Evolutionary conservation across 2,329 filamentous ascomycete species (phyloP), one percentile per base, ranked within the genome.

Genomic region (Trichothecium roseum): DNA sequence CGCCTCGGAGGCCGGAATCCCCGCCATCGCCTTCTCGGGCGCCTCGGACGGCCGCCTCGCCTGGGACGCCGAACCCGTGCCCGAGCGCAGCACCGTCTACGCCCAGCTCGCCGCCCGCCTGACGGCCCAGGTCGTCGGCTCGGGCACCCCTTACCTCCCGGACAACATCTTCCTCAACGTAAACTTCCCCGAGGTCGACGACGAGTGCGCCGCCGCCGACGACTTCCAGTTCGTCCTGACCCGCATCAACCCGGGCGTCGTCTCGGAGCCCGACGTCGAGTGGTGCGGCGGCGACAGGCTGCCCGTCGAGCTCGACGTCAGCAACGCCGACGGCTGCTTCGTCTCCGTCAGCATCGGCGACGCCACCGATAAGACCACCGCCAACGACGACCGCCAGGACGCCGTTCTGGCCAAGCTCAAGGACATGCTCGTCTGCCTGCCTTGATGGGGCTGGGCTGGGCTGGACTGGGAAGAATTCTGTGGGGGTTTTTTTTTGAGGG

Each of bases 21-120:
- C 80, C 0, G 72, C 71, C n/a, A 68, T 85, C 37, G 80, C 78
- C 13, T 84, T 84, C 57, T 77, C 72, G 0, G 79, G 78, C 5
- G 53, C 55, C 2, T 66, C 66, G 0, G 60, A 60, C 5, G 61
- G 62, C 12, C 63, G 57, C 18, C 67, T 69, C 1, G 63, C 69
- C 0, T 83, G 69, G 64, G 64, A 78, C 45, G 56, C 63, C 1
- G 52, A 51, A 0, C 72, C 76, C 2, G 56, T 64, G 2, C 72
- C 76, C 2, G 40, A 55, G 8, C 68, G 72, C 42, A 72, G 69
- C 53, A 52, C 57, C 10, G 54, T 83, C n/a, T 84, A 84, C 45
- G 76, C 74, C 3, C 64, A 78, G 35, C 64, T 84, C 4, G 70
- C 78, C 1, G 58, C 68, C 10, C 72, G 68, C 18, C 49, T 84